Evolutionary conservation across 192 early-diverging fungal species (phyloP), one percentile per base, ranked within the genome.

Genomic region (Phlyctochytrium bullatum): DNA sequence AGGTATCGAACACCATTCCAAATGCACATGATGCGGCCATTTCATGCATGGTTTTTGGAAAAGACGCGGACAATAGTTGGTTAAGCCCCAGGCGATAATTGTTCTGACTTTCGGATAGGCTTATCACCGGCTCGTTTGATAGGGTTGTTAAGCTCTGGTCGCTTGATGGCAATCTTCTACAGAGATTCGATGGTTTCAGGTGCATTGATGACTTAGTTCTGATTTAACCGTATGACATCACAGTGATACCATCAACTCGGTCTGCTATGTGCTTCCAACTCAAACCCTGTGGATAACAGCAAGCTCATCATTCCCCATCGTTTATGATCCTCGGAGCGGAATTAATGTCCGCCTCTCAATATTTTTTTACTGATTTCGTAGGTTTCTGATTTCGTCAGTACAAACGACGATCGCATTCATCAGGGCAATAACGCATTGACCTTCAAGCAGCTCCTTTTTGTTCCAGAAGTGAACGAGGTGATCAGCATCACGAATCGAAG

Each of bases 41-140:
- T n/a, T 81, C 83, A 3, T 84, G 81, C 65, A 84, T 86, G 85
- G 76, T 83, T 36, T 85, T 72, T 73, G 85, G 83, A 1, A 86
- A 86, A 51, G 83, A 85, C 63, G 73, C 76, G 14, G 84, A 86
- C 58, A 86, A 86, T 68, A 85, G 82, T 71, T 86, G 84, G 84
- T 83, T 61, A 64, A 31, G 3, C 16, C 20, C 35, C 35, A 3
- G 6, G 2, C 50, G 54, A 40, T 73, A 29, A 64, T 34, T 25
- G 2, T 53, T 36, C 40, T 3, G 62, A n/a, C 30, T 29, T 32
- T 36, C 50, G 35, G 23, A 0, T 17, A 83, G 82, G 83, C 66
- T 86, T 17, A 86, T 85, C 27, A 86, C 85, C 4, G 85, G 85
- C 2, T 83, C 82, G 12, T 83, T 86, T 73, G 85, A 86, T 64